phyloP scores from a whole-genome alignment of 1,139 yeast species.

The Pichia sp. region DNA sequence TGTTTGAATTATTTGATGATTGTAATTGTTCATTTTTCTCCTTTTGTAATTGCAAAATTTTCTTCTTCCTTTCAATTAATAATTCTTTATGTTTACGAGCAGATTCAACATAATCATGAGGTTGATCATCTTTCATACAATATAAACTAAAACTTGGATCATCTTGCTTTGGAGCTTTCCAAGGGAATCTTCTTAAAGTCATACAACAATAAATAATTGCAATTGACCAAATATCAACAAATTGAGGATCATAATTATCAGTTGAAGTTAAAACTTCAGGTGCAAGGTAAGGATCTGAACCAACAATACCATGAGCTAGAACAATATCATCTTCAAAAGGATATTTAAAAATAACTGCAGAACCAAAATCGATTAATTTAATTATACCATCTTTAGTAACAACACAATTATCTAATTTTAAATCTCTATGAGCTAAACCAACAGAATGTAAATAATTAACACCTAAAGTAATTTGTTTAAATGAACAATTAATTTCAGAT shows the following conservation, averaged over 20 bases:
- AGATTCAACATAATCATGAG: slow-evolving; percentile 36
- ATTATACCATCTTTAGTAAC: slow-evolving; percentile 79
- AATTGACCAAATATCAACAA: slow-evolving; percentile 92
- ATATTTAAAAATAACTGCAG: slow-evolving; percentile 87
- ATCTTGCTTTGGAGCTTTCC: slow-evolving; percentile 88
- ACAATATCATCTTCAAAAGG: slow-evolving; percentile 78
- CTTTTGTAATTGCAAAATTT: slow-evolving; percentile 22
- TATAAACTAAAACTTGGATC: slow-evolving; percentile 76
- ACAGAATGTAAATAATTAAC: slow-evolving; percentile 76
- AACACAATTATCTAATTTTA: slow-evolving; percentile 90
- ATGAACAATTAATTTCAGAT: slow-evolving; percentile 83
- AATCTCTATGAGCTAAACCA: slow-evolving; percentile 88
- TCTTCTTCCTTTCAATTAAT: slow-evolving; percentile 33
- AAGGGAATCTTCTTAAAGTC: slow-evolving; percentile 89
- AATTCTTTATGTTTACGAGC: slow-evolving; percentile 42
- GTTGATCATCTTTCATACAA: slow-evolving; percentile 43
- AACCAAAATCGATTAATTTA: slow-evolving; percentile 87
- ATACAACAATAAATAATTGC: slow-evolving; percentile 92
- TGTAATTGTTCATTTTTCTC: slow-evolving; percentile 2
- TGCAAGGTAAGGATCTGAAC: slow-evolving; percentile 89
- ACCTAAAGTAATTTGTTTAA: slow-evolving; percentile 79
- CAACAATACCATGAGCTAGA: slow-evolving; percentile 85
- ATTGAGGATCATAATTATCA: slow-evolving; percentile 79
- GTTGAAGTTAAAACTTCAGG: slow-evolving; percentile 84
- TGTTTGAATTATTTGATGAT: not conserved